Base-by-base conservation (phyloP, 164 flowering plant species). In the Protea cynaroides region DNA sequence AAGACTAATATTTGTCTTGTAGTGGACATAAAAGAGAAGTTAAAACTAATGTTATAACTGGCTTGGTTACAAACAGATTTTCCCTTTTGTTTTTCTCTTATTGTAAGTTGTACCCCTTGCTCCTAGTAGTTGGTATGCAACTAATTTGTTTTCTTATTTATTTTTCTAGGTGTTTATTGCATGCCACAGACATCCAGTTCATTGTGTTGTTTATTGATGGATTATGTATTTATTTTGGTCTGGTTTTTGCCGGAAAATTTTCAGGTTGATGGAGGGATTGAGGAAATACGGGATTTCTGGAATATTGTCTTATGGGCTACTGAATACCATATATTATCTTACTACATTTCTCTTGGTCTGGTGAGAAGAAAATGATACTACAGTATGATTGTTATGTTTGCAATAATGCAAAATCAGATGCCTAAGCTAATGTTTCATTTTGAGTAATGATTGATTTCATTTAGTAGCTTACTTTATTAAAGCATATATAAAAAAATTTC, bases 261-360 rank as follows among this genome's bases (percentile, higher is more conserved):
- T 46, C 76, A 83, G 84, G 77, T 18, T 70, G 22, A 59, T 82
- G 72, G 37, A 71, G 78, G 83, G 63, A 68, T 62, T 91, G 73
- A 85, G 63, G 72, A 85, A 84, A 75, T 91, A 91, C 64, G 97
- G 97, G 49, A 25, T 80, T 60, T 74, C 96, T 40, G 96, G 96
- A 62, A 65, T 91, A 58, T 71, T 91, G 64, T 87, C 97, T 1
- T 91, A 91, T 76, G 90, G 96, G 17, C 75, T 89, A 12, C 73
- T 91, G 62, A 91, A 91, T 70, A 89, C 97, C 25, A 85, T 65
- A 19, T 91, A 91, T 77, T 89, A 91, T 68, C 82, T 82, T 40
- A 73, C 82, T 23, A 73, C 92, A 18, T 91, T 91, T 72, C 85
- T 91, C 19, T 25, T 87, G 57, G 93, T 86, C 17, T 90, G 94